phyloP scores from a whole-genome alignment of 305 asterid genomes.

The Striga hermonthica region DNA sequence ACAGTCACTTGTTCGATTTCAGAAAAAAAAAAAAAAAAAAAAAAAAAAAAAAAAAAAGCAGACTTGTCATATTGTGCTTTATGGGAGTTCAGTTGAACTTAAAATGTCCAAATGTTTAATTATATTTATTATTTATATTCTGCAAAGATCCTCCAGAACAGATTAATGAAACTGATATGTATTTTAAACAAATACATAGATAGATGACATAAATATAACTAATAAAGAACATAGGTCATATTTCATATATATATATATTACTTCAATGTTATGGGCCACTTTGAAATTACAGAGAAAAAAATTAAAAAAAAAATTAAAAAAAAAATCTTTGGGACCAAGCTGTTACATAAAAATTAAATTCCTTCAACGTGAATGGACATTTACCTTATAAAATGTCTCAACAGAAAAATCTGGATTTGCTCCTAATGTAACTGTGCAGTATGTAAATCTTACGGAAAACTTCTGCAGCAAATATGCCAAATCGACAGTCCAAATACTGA shows the following conservation, averaged over 20 bases:
- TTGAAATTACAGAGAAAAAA: neutral
- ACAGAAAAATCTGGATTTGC: constrained; percentile 89
- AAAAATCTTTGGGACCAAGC: constrained; percentile 7
- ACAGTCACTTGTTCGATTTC: too few relatives aligned
- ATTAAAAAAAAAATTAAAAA: neutral
- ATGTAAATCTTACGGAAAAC: constrained; percentile 70
- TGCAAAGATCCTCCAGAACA: too few relatives aligned
- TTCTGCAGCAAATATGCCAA: constrained; percentile 92
- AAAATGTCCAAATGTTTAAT: too few relatives aligned
- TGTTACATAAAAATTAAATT: constrained; percentile 12
- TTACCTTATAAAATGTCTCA: constrained; percentile 91
- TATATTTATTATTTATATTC: too few relatives aligned
- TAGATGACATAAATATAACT: neutral
- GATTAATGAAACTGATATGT: too few relatives aligned
- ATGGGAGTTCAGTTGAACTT: too few relatives aligned
- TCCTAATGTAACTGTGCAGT: constrained; percentile 91
- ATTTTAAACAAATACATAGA: too few relatives aligned
- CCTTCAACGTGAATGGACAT: constrained; percentile 19
- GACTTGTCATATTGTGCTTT: too few relatives aligned
- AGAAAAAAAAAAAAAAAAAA: too few relatives aligned
- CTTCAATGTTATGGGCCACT: neutral
- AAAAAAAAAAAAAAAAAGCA: too few relatives aligned
- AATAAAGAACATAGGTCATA: neutral
- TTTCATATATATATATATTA: neutral
- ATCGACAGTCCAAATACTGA: constrained; percentile 98